These are phyloP conservation scores for Dissophora ornata DNA, from an alignment of 192 early-diverging fungal genomes.

Conservation along the genomic window DNA sequence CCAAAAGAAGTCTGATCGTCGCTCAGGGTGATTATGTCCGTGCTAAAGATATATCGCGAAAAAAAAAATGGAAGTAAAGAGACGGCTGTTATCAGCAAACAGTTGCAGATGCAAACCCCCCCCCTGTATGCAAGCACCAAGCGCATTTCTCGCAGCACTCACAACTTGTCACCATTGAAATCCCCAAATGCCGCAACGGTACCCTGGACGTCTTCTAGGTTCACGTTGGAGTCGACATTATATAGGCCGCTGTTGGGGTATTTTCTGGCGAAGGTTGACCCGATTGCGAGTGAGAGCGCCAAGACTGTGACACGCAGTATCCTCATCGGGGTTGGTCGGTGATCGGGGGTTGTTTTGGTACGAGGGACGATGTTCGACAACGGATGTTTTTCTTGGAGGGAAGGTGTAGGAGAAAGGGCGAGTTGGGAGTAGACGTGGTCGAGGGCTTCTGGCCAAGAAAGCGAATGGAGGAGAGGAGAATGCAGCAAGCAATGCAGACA, in stretches of 20 bases:
- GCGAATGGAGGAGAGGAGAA: too few relatives aligned
- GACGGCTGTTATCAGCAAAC: neutral
- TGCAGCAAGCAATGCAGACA: too few relatives aligned
- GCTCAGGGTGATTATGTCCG: constrained; percentile 83
- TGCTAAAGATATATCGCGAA: constrained; percentile 53
- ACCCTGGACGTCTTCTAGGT: constrained; percentile 73
- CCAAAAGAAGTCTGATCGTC: constrained; percentile 74
- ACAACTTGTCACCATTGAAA: constrained; percentile 86
- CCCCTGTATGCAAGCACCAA: too few relatives aligned
- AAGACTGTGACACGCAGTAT: constrained; percentile 5
- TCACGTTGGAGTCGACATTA: constrained; percentile 64
- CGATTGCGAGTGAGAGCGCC: constrained; percentile 9
- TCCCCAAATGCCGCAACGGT: constrained; percentile 88
- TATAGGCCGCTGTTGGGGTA: constrained; percentile 66
- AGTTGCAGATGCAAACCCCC: neutral
- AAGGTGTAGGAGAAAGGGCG: too few relatives aligned
- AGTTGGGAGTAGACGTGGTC: too few relatives aligned
- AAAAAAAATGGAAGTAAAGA: neutral
- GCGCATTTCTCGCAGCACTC: neutral
- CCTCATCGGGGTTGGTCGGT: too few relatives aligned
- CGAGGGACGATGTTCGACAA: too few relatives aligned
- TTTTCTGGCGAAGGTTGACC: constrained; percentile 28
- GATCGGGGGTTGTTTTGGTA: too few relatives aligned
- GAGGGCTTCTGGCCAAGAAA: too few relatives aligned
- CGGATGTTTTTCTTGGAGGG: too few relatives aligned